Conservation (phyloP, 352 stramenopile genomes). For the Phytophthora idaei region DNA sequence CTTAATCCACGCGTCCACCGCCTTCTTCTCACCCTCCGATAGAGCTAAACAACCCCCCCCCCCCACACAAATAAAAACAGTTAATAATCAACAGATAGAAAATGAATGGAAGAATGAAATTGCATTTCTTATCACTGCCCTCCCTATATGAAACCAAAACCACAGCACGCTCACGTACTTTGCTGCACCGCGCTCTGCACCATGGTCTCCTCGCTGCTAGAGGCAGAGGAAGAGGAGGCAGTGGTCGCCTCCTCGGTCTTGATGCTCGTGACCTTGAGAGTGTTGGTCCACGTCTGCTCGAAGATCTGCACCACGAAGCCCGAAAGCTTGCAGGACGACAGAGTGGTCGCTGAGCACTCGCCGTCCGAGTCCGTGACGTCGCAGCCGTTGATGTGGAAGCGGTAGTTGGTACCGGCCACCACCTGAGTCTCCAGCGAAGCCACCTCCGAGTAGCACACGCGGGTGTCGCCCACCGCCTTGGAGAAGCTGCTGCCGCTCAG, state of each 20-base stretch:
- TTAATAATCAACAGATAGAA: constrained; percentile 18
- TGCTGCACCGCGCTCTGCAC: constrained; percentile 12
- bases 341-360: constrained; percentile 35
- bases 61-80: constrained; percentile 5
- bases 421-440: constrained; percentile 59
- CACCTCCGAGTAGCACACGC: constrained; percentile 53
- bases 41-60: constrained; percentile 17
- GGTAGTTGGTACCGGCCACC: constrained; percentile 80
- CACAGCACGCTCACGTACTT: constrained; percentile 32
- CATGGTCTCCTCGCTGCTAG: constrained; percentile 4
- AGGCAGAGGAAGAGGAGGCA: constrained; percentile 7
- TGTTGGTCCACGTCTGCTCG: constrained; percentile 64
- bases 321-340: constrained; percentile 31
- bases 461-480: constrained; percentile 35
- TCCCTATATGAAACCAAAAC: constrained; percentile 13
- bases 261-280: constrained; percentile 67
- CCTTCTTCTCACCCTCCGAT: constrained; percentile 54
- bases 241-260: constrained; percentile 5
- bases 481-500: constrained; percentile 36
- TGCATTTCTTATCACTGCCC: constrained; percentile 22
- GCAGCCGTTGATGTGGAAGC: constrained; percentile 67
- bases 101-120: constrained; percentile 17
- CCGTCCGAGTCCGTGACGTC: constrained; percentile 43
- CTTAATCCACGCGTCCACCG: constrained; percentile 67
- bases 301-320: constrained; percentile 64